Conservation (phyloP, 805 yeast species). For the Wickerhamiella vanderwaltii region DNA sequence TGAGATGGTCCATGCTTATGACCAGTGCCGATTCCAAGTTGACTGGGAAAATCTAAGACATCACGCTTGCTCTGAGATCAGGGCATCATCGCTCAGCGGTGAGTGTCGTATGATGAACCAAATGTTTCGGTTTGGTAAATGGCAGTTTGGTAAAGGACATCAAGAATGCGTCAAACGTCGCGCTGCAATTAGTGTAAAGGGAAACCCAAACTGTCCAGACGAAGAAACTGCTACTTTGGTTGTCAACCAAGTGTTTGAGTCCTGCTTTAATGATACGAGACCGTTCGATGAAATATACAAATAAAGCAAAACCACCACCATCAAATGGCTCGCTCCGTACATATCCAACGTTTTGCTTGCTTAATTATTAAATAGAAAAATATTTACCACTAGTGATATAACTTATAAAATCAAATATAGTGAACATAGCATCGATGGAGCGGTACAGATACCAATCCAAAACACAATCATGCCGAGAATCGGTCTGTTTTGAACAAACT, state of each 20-base stretch:
- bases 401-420: slow-evolving; percentile 60
- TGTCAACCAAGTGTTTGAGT: slow-evolving; percentile 81
- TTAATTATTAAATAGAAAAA: background rate
- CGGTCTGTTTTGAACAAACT: slow-evolving; percentile 41
- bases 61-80: slow-evolving; percentile 92
- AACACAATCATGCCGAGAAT: slow-evolving; percentile 69
- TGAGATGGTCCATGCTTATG: slow-evolving; percentile 88
- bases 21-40: slow-evolving; percentile 74
- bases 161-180: slow-evolving; percentile 85
- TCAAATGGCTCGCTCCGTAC: background rate
- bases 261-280: slow-evolving; percentile 88
- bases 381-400: background rate
- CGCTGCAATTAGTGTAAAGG: slow-evolving; percentile 72
- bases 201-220: slow-evolving; percentile 71
- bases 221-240: slow-evolving; percentile 62
- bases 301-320: slow-evolving; percentile 26
- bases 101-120: slow-evolving; percentile 89
- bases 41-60: slow-evolving; percentile 77
- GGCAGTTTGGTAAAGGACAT: slow-evolving; percentile 61
- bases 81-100: slow-evolving; percentile 88
- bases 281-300: slow-evolving; percentile 90
- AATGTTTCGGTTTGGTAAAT: slow-evolving; percentile 42
- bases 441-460: slow-evolving; percentile 84
- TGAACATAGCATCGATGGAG: slow-evolving; percentile 81
- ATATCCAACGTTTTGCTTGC: background rate